Conservation (phyloP, 495 filamentous ascomycete genomes). For the Neurospora terricola region DNA sequence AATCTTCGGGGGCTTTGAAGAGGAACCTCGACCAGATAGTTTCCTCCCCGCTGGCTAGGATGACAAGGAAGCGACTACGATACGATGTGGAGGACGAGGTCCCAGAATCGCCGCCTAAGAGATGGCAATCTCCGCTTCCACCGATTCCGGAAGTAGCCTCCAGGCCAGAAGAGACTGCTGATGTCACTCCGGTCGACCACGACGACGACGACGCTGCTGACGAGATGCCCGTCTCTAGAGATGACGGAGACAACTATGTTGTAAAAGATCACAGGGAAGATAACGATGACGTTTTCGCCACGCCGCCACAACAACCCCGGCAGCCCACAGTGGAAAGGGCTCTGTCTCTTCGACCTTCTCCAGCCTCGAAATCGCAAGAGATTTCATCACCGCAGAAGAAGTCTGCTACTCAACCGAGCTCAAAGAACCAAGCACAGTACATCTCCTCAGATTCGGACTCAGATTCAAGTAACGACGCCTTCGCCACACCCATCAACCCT, state of each 20-base stretch:
- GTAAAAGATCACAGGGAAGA: not conserved
- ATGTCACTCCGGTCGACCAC: not conserved
- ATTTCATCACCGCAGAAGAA: not conserved
- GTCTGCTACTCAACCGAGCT: not conserved
- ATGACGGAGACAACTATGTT: not conserved
- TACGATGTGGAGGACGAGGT: not conserved
- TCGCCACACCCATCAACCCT: not conserved
- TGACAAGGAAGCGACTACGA: not conserved
- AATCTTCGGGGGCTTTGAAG: not conserved
- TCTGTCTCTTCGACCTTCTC: not conserved
- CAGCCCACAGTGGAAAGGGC: not conserved
- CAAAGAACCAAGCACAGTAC: not conserved
- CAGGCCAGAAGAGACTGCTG: not conserved
- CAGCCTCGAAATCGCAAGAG: conserved; percentile 8
- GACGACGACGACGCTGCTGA: not conserved
- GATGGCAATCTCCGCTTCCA: conserved; percentile 4
- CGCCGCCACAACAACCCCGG: conserved; percentile 20
- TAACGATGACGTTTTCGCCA: conserved; percentile 3
- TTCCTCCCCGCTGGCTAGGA: not conserved
- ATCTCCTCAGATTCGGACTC: not conserved
- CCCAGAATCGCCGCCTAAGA: conserved; percentile 4
- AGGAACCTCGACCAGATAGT: not conserved
- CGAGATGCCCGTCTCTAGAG: not conserved
- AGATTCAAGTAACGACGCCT: not conserved
- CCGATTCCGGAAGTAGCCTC: not conserved